These are phyloP conservation scores for Komagataella pastoris DNA, from an alignment of 805 yeast species.

Conservation along the genomic window DNA sequence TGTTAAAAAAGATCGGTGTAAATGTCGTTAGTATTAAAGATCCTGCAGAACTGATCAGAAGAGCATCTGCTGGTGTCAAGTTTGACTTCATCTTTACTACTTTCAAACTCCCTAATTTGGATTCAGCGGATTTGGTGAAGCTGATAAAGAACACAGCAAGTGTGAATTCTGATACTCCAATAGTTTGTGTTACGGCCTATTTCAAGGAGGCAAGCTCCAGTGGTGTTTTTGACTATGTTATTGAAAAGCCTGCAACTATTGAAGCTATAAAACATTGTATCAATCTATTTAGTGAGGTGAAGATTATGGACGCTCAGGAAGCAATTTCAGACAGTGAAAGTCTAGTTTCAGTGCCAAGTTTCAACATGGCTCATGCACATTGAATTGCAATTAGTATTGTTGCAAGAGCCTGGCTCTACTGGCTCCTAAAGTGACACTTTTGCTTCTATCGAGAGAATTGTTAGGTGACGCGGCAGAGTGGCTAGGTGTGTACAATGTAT, in stretches of 20 bases:
- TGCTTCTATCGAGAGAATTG: background rate
- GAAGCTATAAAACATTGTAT: slow-evolving; percentile 19
- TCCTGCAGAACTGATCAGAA: slow-evolving; percentile 72
- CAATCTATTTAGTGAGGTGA: slow-evolving; percentile 10
- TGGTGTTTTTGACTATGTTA: slow-evolving; percentile 48
- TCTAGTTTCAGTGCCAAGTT: background rate
- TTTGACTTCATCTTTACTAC: slow-evolving; percentile 80
- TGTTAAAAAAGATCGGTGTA: slow-evolving; percentile 62
- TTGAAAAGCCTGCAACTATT: slow-evolving; percentile 56
- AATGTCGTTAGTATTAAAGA: slow-evolving; percentile 63
- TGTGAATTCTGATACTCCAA: slow-evolving; percentile 64
- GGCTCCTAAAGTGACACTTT: background rate
- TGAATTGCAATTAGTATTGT: background rate
- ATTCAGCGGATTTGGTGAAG: slow-evolving; percentile 65
- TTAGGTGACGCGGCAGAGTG: background rate
- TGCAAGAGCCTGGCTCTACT: background rate
- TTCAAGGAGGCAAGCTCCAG: slow-evolving; percentile 48
- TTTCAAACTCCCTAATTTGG: slow-evolving; percentile 49
- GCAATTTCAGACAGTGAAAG: slow-evolving; percentile 18
- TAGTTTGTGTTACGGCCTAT: slow-evolving; percentile 62
- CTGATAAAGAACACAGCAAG: slow-evolving; percentile 65
- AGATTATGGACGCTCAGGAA: slow-evolving; percentile 10
- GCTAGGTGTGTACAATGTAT: background rate
- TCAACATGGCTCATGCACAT: background rate
- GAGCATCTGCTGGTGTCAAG: slow-evolving; percentile 72